phyloP scores from a whole-genome alignment of 2,329 filamentous ascomycete species.

The Didymosphaeria variabile region DNA sequence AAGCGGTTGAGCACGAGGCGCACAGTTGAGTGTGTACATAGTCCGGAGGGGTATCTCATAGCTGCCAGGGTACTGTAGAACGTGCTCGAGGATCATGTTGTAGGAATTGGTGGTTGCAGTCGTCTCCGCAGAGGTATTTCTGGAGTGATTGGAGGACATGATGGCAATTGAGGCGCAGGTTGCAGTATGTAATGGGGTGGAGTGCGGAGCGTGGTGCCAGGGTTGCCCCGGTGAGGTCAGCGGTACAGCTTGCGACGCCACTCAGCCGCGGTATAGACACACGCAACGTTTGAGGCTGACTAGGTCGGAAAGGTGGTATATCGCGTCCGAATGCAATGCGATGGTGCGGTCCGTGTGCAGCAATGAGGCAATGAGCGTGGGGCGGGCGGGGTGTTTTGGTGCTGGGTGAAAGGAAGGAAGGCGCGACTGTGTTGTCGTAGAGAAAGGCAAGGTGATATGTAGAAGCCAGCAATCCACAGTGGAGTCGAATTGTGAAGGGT shows the following conservation, averaged over 20 bases:
- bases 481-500: constrained; percentile 22
- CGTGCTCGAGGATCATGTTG: constrained; percentile 51
- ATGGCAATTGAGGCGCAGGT: constrained; percentile 8
- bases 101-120: constrained; percentile 43
- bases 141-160: constrained; percentile 50
- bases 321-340: constrained; percentile 6
- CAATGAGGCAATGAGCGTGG: constrained; percentile 15
- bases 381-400: constrained; percentile 13
- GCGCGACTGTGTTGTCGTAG: constrained; percentile 12
- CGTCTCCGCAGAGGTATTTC: constrained; percentile 49
- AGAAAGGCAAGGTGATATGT: constrained; percentile 12
- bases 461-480: constrained; percentile 16
- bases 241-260: constrained; percentile 2
- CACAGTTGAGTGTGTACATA: constrained; percentile 73
- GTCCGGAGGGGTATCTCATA: constrained; percentile 73
- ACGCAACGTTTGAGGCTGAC: constrained; percentile 5
- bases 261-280: not conserved
- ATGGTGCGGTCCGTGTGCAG: constrained; percentile 7
- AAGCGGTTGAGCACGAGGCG: constrained; percentile 57
- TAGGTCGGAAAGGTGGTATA: not conserved
- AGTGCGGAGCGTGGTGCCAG: not conserved
- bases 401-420: constrained; percentile 21
- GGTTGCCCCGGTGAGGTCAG: constrained; percentile 10
- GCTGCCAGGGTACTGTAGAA: constrained; percentile 67
- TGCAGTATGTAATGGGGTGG: constrained; percentile 7